Evolutionary conservation across 805 yeast species (phyloP), one percentile per base, ranked within the genome.

Genomic region (Ogataea saltuana): DNA sequence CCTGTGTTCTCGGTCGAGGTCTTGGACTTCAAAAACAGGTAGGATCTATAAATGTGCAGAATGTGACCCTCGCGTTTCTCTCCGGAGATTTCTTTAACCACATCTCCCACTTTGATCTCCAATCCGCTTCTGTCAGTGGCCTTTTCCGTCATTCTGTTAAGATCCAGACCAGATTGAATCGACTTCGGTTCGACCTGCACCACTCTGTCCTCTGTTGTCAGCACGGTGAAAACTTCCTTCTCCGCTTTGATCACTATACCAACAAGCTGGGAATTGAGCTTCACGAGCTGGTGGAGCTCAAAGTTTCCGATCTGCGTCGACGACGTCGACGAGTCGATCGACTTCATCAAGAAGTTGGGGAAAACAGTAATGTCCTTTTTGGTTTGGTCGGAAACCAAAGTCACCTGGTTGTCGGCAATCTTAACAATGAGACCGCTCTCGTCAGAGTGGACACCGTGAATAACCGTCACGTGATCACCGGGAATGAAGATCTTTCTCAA

Each of bases 391-490:
- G 95, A 84, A 53, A 93, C 79, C 51, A 93, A 75, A 0, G 95
- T 87, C 19, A 90, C 97, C 48, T 88, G 87, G 60, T 90, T 96
- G 38, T 83, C 86, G 41, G 78, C 77, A 18, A 88, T 79, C 53
- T 81, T 76, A 31, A 93, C 89, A 39, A 93, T 96, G 69, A 93
- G 75, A 69, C 99, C 99, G 26, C 97, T 88, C 59, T 90, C 97
- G 58, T 91, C 97, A 41, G 81, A 73, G 64, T 88, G 95, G 59
- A 86, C 88, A 61, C 99, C 99, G 59, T 83, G 87, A 28, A 86
- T 77, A 23, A 91, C 93, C 45, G 95, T 83, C 17, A 93, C 96
- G 63, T 93, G 97, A 64, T 91, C 98, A 74, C 99, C 99, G 31
- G 88, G 81, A 41, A 76, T 68, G 65, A 91, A 91, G 42, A 86